phyloP scores from a whole-genome alignment of 78 protist genomes.

The Thecamonas trahens region DNA sequence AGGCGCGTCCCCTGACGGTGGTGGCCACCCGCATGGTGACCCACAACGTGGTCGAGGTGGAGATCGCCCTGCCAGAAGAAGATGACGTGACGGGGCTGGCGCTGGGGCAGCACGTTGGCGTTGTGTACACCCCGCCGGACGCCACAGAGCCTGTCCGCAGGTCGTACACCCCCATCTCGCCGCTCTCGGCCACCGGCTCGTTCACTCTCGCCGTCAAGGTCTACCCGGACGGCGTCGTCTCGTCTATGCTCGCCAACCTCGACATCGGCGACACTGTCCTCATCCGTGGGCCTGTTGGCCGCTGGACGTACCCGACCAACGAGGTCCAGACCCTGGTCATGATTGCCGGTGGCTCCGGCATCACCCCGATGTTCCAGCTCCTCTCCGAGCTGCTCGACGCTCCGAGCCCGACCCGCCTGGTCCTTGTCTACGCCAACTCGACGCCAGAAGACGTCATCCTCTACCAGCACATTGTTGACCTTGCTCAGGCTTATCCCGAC shows the following conservation, averaged over 20 bases:
- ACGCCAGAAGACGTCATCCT: conserved; percentile 12
- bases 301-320: conserved; percentile 6
- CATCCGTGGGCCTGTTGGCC: conserved; percentile 21
- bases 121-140: too few relatives aligned
- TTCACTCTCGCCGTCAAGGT: conserved; percentile 34
- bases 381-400: not conserved
- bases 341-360: conserved; percentile 42
- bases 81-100: too few relatives aligned
- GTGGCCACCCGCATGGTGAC: too few relatives aligned
- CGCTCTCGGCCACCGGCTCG: too few relatives aligned
- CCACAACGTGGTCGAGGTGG: too few relatives aligned
- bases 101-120: too few relatives aligned
- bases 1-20: too few relatives aligned
- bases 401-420: not conserved
- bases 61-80: too few relatives aligned
- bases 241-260: conserved; percentile 5
- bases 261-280: conserved; percentile 27
- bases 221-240: conserved; percentile 32
- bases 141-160: conserved; percentile 25
- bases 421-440: conserved; percentile 13
- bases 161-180: conserved; percentile 37
- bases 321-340: conserved; percentile 1
- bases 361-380: conserved; percentile 32
- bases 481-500: not conserved
- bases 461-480: not conserved